Evolutionary conservation across 768 basidiomycete species (phyloP).

Genomic region (Chlorophyllum brunneum): DNA sequence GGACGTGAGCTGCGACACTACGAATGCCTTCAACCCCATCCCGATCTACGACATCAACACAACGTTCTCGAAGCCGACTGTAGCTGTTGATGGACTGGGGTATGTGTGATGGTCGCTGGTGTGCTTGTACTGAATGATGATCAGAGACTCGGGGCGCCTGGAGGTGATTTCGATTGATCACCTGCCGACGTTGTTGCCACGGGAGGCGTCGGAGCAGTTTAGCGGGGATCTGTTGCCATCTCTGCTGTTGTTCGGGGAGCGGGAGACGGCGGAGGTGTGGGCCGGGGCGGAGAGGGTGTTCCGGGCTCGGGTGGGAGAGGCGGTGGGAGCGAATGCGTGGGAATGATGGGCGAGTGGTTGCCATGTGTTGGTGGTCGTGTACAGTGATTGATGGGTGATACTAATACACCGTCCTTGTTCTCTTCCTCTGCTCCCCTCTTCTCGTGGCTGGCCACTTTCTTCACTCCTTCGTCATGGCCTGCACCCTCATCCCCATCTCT

Average conservation of each 20-base stretch:
- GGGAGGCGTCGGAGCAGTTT: constrained; percentile 97
- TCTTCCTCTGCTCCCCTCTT: constrained; percentile 31
- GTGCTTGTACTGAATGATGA: constrained; percentile 16
- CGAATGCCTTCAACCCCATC: constrained; percentile 97
- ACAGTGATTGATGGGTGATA: background rate
- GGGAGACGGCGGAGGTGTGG: constrained; percentile 76
- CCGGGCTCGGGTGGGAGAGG: constrained; percentile 49
- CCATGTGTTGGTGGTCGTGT: constrained; percentile 14
- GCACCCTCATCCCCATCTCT: constrained; percentile 55
- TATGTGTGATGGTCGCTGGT: constrained; percentile 34
- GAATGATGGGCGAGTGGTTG: constrained; percentile 12
- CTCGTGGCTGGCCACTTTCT: constrained; percentile 28
- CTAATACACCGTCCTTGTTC: constrained; percentile 17
- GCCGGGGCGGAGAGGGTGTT: constrained; percentile 82
- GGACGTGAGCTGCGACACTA: constrained; percentile 98
- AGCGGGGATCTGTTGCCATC: constrained; percentile 84
- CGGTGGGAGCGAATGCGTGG: constrained; percentile 26
- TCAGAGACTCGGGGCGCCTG: constrained; percentile 62
- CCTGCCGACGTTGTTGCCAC: constrained; percentile 88
- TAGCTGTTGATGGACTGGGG: constrained; percentile 72
- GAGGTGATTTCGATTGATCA: constrained; percentile 96
- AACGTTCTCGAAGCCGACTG: constrained; percentile 88
- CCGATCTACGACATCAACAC: constrained; percentile 95
- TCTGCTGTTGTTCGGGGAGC: constrained; percentile 72
- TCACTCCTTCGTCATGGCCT: constrained; percentile 34